Conservation (phyloP, 768 basidiomycete species). For the Amyloporia xantha region DNA sequence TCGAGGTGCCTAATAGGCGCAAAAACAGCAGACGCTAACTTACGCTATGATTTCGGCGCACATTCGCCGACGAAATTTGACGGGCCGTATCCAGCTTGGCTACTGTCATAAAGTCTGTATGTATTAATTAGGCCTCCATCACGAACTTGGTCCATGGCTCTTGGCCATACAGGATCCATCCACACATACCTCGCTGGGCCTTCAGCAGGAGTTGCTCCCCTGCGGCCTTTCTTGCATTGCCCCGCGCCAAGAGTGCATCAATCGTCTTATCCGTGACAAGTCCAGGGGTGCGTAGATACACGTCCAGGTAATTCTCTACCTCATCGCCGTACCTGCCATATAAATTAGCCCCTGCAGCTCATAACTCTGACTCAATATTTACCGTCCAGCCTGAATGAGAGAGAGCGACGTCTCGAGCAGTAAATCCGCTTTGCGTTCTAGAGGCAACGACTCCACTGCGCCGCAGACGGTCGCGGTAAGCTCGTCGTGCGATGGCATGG, state of each 20-base stretch:
- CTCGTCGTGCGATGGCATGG: constrained; percentile 22
- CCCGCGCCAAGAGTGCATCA: constrained; percentile 51
- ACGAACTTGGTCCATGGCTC: not conserved
- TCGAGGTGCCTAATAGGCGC: too few relatives aligned
- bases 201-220: constrained; percentile 49
- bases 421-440: constrained; percentile 26
- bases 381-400: constrained; percentile 31
- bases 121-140: not conserved
- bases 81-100: constrained; percentile 48
- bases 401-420: constrained; percentile 28
- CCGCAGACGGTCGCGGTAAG: constrained; percentile 29
- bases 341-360: too few relatives aligned
- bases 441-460: constrained; percentile 25
- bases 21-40: not conserved
- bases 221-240: constrained; percentile 48
- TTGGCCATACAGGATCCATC: too few relatives aligned
- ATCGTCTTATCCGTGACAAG: constrained; percentile 44
- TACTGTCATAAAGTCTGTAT: constrained; percentile 52
- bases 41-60: not conserved
- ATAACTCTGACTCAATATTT: too few relatives aligned
- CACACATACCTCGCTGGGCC: constrained; percentile 57
- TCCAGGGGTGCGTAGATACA: constrained; percentile 56
- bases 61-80: not conserved
- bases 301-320: constrained; percentile 60
- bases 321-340: constrained; percentile 49